Evolutionary conservation across 75 land plant genomes (phyloP), one percentile per base, ranked within the genome.

Genomic region (Pinus albicaulis): DNA sequence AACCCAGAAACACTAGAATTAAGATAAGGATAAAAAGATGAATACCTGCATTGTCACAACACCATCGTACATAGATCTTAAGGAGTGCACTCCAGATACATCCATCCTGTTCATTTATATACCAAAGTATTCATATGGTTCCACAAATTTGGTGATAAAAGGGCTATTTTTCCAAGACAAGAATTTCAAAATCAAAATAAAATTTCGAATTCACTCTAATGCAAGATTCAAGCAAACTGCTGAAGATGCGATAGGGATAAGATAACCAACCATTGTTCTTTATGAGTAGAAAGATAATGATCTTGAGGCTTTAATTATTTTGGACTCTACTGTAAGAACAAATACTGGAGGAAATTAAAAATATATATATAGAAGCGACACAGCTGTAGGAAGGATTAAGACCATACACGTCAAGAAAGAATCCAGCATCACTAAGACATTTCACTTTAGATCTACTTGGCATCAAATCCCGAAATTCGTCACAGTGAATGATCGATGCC

Each of bases 361-460:
- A 10, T 11, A 48, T 10, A 44, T 10, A 48, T 10, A 8, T 48
- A 48, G 53, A 10, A 11, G 26, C 52, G 3, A 63, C 13, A 36
- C 22, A 16, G 22, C 20, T 63, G 8, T 38, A 55, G 31, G 48
- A 62, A 15, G 71, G 55, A 23, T 28, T 55, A 56, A 52, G 28
- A 41, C 76, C 80, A 62, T 81, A 95, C 98, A 41, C 77, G 73
- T 95, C 91, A 69, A 95, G 86, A 77, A 95, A 95, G 56, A 92
- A 92, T 73, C 98, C 98, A 28, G 91, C 98, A 82, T 95, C 98
- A 71, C 93, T 92, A 61, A 95, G 70, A 78, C 98, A 95, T 84
- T 95, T 95, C 14, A 92, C 91, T 55, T 60, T 79, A 34, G 95
- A 75, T 58, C 59, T 80, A 0, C 28, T 23, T 13, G 98, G 95